Conservation (phyloP, 352 stramenopile genomes). For the Blastocystis sp. region DNA sequence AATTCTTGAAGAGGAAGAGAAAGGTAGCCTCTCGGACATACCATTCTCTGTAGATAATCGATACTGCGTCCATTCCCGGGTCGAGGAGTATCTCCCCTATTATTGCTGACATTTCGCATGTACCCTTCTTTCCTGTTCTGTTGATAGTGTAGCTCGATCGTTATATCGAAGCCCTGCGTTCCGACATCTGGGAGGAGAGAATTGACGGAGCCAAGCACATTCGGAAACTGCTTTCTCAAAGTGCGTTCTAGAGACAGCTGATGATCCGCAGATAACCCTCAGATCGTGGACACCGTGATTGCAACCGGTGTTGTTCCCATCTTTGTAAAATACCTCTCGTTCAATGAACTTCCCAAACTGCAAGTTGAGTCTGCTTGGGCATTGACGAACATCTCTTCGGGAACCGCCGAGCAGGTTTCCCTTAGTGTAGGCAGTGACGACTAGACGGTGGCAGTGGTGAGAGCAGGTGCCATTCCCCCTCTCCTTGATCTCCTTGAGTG, state of each 20-base stretch:
- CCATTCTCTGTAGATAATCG: slow-evolving; percentile 21
- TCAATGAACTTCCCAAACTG: slow-evolving; percentile 85
- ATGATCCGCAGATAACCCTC: neutral
- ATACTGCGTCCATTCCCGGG: neutral
- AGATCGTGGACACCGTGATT: slow-evolving; percentile 82
- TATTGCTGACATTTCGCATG: slow-evolving; percentile 9
- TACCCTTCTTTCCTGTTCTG: neutral
- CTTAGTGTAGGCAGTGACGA: slow-evolving; percentile 1
- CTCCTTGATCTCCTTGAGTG: slow-evolving; percentile 91
- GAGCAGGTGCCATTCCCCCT: slow-evolving; percentile 90
- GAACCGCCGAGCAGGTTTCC: slow-evolving; percentile 85
- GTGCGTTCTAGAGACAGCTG: neutral
- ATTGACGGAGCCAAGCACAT: slow-evolving; percentile 28
- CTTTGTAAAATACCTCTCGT: slow-evolving; percentile 95
- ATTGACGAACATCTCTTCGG: slow-evolving; percentile 97
- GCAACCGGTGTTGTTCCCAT: slow-evolving; percentile 90
- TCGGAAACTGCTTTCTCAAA: slow-evolving; percentile 40
- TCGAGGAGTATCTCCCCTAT: neutral
- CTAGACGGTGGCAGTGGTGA: slow-evolving; percentile 90
- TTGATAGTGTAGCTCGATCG: slow-evolving; percentile 13
- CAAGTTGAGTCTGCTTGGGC: slow-evolving; percentile 99
- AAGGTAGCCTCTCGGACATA: neutral
- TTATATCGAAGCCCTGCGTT: neutral
- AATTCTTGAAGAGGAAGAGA: neutral
- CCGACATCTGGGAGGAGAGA: neutral